Conservation (phyloP, 2,329 filamentous ascomycete species). For the Ascochyta rabiei region DNA sequence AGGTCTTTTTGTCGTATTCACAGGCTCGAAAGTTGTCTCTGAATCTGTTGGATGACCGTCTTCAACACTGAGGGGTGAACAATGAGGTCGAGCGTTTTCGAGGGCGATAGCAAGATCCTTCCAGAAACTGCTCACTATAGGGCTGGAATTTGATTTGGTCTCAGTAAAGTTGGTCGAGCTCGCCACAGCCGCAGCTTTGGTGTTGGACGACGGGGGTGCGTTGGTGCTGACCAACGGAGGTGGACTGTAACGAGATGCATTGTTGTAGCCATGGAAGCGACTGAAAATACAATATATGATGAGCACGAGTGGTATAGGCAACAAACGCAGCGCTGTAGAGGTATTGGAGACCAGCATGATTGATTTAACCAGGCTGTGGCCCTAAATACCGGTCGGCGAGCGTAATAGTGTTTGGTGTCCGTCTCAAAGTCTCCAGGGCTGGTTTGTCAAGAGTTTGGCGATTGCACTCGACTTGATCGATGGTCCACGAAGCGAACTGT, state of each 20-base stretch:
- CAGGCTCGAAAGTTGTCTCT: conserved; percentile 18
- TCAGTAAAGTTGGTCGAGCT: conserved; percentile 1
- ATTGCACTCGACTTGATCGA: neutral
- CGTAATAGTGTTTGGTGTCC: neutral
- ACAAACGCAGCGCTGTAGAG: conserved; percentile 1
- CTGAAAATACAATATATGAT: neutral
- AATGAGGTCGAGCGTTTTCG: conserved; percentile 22
- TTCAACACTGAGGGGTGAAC: conserved; percentile 18
- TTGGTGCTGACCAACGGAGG: neutral
- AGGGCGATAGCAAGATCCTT: conserved; percentile 3
- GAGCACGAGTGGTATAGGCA: conserved; percentile 1
- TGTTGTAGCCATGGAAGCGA: neutral
- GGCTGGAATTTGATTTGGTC: conserved; percentile 2
- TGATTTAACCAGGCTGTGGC: neutral
- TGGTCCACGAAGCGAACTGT: neutral
- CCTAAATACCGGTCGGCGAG: neutral
- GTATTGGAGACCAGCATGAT: neutral
- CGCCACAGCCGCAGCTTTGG: neutral
- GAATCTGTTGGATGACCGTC: conserved; percentile 7
- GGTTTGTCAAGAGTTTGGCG: neutral
- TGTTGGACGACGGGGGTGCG: neutral
- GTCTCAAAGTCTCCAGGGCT: neutral
- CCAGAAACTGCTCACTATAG: neutral
- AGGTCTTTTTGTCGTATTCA: conserved; percentile 14
- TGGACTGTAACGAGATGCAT: neutral